phyloP scores from a whole-genome alignment of 192 early-diverging fungal genomes.

The Diversispora epigaea region DNA sequence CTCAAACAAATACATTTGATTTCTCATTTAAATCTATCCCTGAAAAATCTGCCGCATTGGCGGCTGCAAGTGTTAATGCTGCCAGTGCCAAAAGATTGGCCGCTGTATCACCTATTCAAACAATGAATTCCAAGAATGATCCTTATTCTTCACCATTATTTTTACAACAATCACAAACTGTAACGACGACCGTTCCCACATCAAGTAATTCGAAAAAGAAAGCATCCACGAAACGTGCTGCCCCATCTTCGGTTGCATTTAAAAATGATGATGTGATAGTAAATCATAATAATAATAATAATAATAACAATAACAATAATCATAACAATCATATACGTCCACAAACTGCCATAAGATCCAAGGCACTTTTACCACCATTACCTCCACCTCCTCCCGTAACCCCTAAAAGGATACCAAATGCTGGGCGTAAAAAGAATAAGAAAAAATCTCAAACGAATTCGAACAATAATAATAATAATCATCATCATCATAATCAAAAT shows the following conservation, averaged over 20 bases:
- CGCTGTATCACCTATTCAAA: constrained; percentile 26
- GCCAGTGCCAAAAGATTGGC: constrained; percentile 29
- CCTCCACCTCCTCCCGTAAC: neutral
- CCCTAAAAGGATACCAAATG: constrained; percentile 27
- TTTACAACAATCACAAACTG: neutral
- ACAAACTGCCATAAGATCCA: neutral
- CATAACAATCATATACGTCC: constrained; percentile 18
- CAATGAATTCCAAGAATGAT: constrained; percentile 33
- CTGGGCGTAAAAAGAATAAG: constrained; percentile 32
- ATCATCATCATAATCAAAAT: neutral
- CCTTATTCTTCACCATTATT: constrained; percentile 26
- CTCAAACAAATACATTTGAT: constrained; percentile 25
- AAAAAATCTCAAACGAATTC: constrained; percentile 10
- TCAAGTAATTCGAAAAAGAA: constrained; percentile 16
- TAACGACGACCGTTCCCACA: neutral
- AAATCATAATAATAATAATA: too few relatives aligned
- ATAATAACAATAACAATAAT: neutral
- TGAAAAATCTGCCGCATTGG: constrained; percentile 21
- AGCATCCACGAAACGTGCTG: constrained; percentile 29
- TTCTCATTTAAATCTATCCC: constrained; percentile 31
- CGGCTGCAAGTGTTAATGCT: constrained; percentile 27
- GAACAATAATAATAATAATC: constrained; percentile 12
- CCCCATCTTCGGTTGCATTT: constrained; percentile 20
- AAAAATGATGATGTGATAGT: constrained; percentile 3
- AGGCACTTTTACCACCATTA: neutral